Evolutionary conservation across 176 grass and related monocot species (phyloP).

Genomic region (Rhipidocladum racemiflorum): DNA sequence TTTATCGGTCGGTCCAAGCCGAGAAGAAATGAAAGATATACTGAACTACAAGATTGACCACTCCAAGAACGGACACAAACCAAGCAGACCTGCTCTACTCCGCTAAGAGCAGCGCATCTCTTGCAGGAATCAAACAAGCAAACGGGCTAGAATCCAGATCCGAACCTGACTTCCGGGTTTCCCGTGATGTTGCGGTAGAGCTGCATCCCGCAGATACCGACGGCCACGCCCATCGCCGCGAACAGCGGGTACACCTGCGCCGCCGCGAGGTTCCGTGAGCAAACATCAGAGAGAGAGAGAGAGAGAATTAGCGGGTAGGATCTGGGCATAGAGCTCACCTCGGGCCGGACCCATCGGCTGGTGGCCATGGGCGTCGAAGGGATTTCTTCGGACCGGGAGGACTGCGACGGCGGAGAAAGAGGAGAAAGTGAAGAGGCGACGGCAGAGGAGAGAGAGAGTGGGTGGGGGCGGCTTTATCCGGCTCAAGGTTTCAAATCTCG

Average conservation of each 20-base stretch:
- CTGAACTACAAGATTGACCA: background rate
- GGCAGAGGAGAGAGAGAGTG: conserved; percentile 8
- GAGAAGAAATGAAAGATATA: background rate
- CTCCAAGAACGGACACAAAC: background rate
- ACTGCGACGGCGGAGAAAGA: conserved; percentile 19
- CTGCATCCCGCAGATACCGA: conserved; percentile 64
- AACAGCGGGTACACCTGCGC: conserved; percentile 88
- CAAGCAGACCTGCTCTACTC: conserved; percentile 22
- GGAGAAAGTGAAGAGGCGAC: conserved; percentile 3
- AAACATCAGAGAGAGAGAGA: background rate
- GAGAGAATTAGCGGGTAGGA: background rate
- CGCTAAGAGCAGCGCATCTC: background rate
- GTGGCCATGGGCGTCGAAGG: conserved; percentile 47
- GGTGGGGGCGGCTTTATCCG: conserved; percentile 29
- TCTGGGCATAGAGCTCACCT: conserved; percentile 35
- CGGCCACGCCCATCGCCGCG: conserved; percentile 66
- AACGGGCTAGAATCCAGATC: background rate
- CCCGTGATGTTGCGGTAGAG: conserved; percentile 66
- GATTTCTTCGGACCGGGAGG: background rate
- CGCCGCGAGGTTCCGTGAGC: background rate
- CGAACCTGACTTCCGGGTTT: conserved; percentile 89
- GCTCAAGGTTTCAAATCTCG: too few relatives aligned
- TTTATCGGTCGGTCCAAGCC: background rate
- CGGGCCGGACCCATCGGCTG: conserved; percentile 75
- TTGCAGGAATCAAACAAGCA: background rate